phyloP scores from a whole-genome alignment of 805 yeast genomes.

The Zygoascus ofunaensis region DNA sequence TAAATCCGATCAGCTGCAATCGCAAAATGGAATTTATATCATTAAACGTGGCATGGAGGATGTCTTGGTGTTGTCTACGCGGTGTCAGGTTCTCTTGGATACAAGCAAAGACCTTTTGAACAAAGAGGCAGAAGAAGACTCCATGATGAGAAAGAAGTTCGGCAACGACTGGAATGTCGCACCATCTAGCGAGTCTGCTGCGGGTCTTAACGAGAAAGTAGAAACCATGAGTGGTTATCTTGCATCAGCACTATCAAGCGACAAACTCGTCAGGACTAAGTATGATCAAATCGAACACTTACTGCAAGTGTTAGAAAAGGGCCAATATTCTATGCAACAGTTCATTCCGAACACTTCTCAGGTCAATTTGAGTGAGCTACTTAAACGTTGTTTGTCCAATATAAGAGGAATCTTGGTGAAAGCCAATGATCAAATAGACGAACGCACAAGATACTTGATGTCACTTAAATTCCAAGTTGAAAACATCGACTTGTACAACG shows the following conservation, averaged over 20 bases:
- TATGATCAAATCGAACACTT: slow-evolving; percentile 41
- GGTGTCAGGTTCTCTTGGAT: slow-evolving; percentile 36
- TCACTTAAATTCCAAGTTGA: slow-evolving; percentile 9
- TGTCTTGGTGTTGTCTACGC: slow-evolving; percentile 35
- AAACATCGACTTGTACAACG: slow-evolving; percentile 7
- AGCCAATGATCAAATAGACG: slow-evolving; percentile 16
- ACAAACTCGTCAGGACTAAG: slow-evolving; percentile 40
- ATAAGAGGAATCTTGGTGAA: slow-evolving; percentile 18
- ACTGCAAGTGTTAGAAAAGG: slow-evolving; percentile 37
- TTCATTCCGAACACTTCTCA: slow-evolving; percentile 27
- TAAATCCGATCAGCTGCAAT: slow-evolving; percentile 45
- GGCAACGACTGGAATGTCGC: slow-evolving; percentile 52
- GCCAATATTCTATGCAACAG: slow-evolving; percentile 23
- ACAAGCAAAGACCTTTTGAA: slow-evolving; percentile 40
- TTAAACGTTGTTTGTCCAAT: slow-evolving; percentile 30
- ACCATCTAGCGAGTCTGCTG: slow-evolving; percentile 38
- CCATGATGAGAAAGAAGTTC: slow-evolving; percentile 37
- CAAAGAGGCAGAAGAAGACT: slow-evolving; percentile 50
- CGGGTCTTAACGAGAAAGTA: slow-evolving; percentile 33
- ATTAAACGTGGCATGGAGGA: slow-evolving; percentile 39
- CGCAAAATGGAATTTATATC: slow-evolving; percentile 42
- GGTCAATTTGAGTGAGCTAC: slow-evolving; percentile 28
- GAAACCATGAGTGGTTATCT: slow-evolving; percentile 41
- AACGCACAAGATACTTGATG: slow-evolving; percentile 18
- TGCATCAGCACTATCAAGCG: slow-evolving; percentile 53